Percentiles rank a stretch among this genome's conserved stretches.
phyloP scores from a whole-genome alignment of 1,284 basidiomycete genomes.

The Rhodofomes roseus region DNA sequence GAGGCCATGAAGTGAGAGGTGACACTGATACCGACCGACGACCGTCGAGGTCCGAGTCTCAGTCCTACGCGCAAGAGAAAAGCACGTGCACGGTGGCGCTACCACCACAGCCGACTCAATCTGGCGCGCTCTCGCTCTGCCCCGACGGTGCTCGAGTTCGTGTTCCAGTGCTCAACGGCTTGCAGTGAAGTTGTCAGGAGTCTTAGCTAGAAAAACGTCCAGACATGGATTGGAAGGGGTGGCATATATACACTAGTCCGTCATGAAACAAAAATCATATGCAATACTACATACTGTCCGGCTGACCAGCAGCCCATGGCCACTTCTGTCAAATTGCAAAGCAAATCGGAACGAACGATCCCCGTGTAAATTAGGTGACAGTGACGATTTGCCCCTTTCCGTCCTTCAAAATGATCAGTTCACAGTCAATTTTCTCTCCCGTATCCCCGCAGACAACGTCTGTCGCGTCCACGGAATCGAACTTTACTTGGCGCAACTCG shows the following conservation, averaged over 20 bases:
- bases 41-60: background rate
- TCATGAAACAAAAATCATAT: background rate
- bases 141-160: background rate
- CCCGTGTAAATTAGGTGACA: constrained; percentile 54
- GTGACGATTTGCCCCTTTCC: constrained; percentile 85
- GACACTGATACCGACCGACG: background rate
- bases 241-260: background rate
- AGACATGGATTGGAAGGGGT: too few species aligned
- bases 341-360: background rate
- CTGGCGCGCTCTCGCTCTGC: background rate
- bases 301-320: background rate
- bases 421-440: constrained; percentile 91
- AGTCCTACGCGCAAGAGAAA: background rate
- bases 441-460: constrained; percentile 92
- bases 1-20: constrained; percentile 32
- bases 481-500: constrained; percentile 85
- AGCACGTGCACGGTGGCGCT: constrained; percentile 6
- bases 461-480: constrained; percentile 82
- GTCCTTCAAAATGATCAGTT: constrained; percentile 86
- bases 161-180: too few species aligned
- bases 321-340: too few species aligned
- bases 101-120: background rate
- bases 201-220: too few species aligned
- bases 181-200: too few species aligned
- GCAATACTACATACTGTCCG: background rate